A percentile compares a stretch with the other conserved stretches of the same genome.
Evolutionary conservation across 2,329 filamentous ascomycete species (phyloP).

Genomic region (Venturia pyrina): DNA sequence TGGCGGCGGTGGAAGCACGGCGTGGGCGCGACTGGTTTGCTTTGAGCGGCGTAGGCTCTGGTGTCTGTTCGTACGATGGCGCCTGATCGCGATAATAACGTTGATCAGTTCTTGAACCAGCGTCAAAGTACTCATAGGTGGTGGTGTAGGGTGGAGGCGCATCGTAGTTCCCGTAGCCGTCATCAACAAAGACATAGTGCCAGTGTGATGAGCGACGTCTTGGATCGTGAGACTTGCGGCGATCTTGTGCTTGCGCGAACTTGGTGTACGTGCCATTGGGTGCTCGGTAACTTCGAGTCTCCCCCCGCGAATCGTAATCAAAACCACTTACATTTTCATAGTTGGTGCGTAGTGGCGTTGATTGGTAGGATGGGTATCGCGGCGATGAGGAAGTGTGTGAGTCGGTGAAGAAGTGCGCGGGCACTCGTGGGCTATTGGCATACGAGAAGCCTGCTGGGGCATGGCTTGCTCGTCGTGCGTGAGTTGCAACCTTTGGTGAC

Average conservation of each 20-base stretch:
- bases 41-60: conserved; percentile 28
- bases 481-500: conserved; percentile 28
- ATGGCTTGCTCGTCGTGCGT: conserved; percentile 47
- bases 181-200: conserved; percentile 46
- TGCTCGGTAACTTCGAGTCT: conserved; percentile 27
- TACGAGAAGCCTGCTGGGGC: conserved; percentile 36
- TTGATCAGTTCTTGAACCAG: conserved; percentile 41
- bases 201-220: conserved; percentile 41
- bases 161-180: conserved; percentile 37
- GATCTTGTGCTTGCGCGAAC: conserved; percentile 15
- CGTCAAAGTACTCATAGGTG: conserved; percentile 43
- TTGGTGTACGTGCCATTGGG: conserved; percentile 18
- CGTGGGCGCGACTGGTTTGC: conserved; percentile 37
- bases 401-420: conserved; percentile 25
- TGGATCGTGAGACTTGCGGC: conserved; percentile 17
- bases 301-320: conserved; percentile 24
- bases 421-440: conserved; percentile 23
- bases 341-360: conserved; percentile 22
- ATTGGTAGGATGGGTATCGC: conserved; percentile 22
- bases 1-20: conserved; percentile 43
- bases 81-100: conserved; percentile 39
- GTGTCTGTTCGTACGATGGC: conserved; percentile 16
- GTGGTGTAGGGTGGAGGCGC: conserved; percentile 38
- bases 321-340: conserved; percentile 59
- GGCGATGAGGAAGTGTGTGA: conserved; percentile 29